Evolutionary conservation across 2,329 filamentous ascomycete genomes (phyloP), one percentile per base, ranked within the genome.

Genomic region (Sordariomycetes sp.): DNA sequence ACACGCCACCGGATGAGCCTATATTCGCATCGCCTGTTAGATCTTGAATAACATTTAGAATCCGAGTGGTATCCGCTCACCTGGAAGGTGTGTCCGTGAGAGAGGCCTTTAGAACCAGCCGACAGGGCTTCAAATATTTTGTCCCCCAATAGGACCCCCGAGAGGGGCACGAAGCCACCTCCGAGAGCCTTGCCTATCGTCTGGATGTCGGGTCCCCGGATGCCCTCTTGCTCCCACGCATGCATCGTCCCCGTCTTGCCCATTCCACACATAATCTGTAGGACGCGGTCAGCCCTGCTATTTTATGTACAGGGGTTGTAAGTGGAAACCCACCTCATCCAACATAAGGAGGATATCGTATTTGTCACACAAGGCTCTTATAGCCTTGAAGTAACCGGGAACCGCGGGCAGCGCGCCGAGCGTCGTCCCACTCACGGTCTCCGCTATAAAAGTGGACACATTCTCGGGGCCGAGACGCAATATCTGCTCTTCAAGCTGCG

Each of bases 301-400:
- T n/a, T n/a, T n/a, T n/a, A n/a, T n/a, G n/a, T n/a, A n/a, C n/a
- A n/a, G n/a, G n/a, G n/a, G n/a, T n/a, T n/a, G n/a, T n/a, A n/a
- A n/a, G n/a, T n/a, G n/a, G n/a, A n/a, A n/a, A n/a, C n/a, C n/a
- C n/a, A 90, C 78, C 56, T 93, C 89, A 65, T 94, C 90, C 0
- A 93, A 71, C 53, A 93, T 86, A n/a, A 94, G 74, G 0, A 94
- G 78, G 0, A 86, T 83, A 0, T 86, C 88, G 65, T 93, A 77
- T 60, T 81, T 82, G 57, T 86, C 79, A 67, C 89, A 94, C 1
- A 94, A 74, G 1, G 74, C 72, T 64, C 80, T 80, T 70, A 93
- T 82, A 0, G 85, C 87, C 55, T 75, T 71, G 55, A 92, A 82
- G 63, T 94, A 94, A 0, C 87, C 88, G 28, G 28, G 8, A 32